Conservation (phyloP, 495 filamentous ascomycete species). For the Cercophora sp. region DNA sequence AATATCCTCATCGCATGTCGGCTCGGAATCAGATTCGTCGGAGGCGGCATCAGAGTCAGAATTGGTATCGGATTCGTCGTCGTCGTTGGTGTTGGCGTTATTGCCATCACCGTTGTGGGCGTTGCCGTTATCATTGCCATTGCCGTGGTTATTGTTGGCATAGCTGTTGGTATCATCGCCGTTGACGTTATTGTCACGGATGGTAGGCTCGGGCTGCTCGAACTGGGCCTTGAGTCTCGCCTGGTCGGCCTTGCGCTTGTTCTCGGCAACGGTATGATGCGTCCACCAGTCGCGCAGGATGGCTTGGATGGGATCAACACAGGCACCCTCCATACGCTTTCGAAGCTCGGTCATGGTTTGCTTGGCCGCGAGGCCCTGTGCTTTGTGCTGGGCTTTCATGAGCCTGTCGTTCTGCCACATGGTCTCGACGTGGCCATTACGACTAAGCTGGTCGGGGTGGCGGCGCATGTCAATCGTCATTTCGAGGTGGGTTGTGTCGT, state of each 20-base stretch:
- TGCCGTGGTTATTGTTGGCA: too few relatives aligned
- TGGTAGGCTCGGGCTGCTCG: too few relatives aligned
- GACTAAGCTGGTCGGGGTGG: conserved; percentile 8
- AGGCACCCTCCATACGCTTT: conserved; percentile 17
- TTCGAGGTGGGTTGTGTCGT: conserved; percentile 18
- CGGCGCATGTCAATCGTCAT: conserved; percentile 27
- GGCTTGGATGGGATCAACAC: conserved; percentile 3
- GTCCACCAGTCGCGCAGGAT: conserved; percentile 19
- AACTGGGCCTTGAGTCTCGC: conserved; percentile 8
- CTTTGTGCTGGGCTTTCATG: conserved; percentile 8
- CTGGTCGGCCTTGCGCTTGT: conserved; percentile 6
- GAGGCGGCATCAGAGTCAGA: neutral
- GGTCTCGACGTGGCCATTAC: neutral
- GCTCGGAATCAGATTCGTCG: too few relatives aligned
- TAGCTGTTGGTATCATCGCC: neutral
- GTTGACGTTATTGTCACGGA: neutral
- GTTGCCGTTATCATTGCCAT: too few relatives aligned
- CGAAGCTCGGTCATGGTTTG: conserved; percentile 7
- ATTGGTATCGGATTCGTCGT: neutral
- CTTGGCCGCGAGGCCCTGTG: conserved; percentile 9
- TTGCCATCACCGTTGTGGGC: too few relatives aligned
- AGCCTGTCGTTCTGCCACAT: conserved; percentile 20
- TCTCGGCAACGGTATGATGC: conserved; percentile 18
- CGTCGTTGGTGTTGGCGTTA: too few relatives aligned
- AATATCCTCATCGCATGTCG: too few relatives aligned